Evolutionary conservation across 1,139 yeast genomes (phyloP).

Genomic region (Blastobotrys buckinghamii): DNA sequence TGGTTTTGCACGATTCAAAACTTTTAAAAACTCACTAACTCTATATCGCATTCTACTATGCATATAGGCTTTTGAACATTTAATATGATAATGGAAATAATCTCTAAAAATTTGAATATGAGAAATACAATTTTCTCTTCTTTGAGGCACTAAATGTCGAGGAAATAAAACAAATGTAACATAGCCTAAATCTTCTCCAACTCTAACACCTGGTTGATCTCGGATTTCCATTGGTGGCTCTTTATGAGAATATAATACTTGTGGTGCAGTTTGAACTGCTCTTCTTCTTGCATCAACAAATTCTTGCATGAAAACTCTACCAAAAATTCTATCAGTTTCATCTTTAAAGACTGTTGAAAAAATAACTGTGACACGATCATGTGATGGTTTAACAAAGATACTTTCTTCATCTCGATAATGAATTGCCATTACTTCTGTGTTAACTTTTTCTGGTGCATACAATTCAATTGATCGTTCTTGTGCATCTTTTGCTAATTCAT

Average conservation of each 20-base stretch:
- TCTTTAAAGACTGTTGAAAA: conserved; percentile 93
- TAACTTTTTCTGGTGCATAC: conserved; percentile 43
- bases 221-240: conserved; percentile 93
- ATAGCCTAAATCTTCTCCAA: conserved; percentile 36
- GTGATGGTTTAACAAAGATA: conserved; percentile 84
- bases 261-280: conserved; percentile 97
- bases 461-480: conserved; percentile 50
- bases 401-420: conserved; percentile 92
- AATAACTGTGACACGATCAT: conserved; percentile 93
- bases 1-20: conserved; percentile 93
- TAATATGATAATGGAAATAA: conserved; percentile 96
- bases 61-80: conserved; percentile 96
- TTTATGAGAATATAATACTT: conserved; percentile 81
- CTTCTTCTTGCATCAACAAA: conserved; percentile 96
- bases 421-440: conserved; percentile 62
- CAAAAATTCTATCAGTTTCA: conserved; percentile 93
- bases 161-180: conserved; percentile 51
- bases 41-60: conserved; percentile 97
- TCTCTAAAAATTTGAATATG: conserved; percentile 90
- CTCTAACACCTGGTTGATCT: conserved; percentile 31
- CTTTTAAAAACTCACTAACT: conserved; percentile 88
- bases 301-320: conserved; percentile 93
- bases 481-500: conserved; percentile 46
- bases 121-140: conserved; percentile 77
- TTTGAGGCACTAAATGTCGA: conserved; percentile 66